Evolutionary conservation across 176 grass and related monocot species (phyloP), one percentile per base, ranked within the genome.

Genomic region (Dactylis glomerata): DNA sequence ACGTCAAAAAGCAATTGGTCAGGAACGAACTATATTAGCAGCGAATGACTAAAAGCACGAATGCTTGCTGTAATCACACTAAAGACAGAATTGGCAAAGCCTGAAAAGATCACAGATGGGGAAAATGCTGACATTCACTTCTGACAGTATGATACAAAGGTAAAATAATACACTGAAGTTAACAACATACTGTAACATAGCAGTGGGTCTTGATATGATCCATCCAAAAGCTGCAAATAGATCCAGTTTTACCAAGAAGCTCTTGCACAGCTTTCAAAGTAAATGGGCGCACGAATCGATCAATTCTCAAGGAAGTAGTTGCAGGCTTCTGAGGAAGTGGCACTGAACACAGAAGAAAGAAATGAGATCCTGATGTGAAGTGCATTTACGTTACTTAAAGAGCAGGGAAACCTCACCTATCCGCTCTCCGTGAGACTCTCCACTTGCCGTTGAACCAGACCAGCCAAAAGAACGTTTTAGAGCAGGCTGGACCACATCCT

Each of bases 191-290:
- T 47, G 89, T 97, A 69, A 97, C 89, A 72, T 92, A 97, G 82
- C 94, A 97, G 42, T 94, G 94, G 26, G 94, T 97, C 85, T 97
- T 97, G 63, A 97, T 97, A 71, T 90, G 87, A 73, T 97, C 91
- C 94, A 97, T 97, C 94, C 94, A 94, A 76, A 97, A 97, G 84
- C 82, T 92, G 73, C 82, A 88, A 57, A 97, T 34, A 36, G 85
- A 86, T 76, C 94, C 91, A 86, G 89, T 90, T 88, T 84, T 97
- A 55, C 78, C 91, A 78, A 97, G 91, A 86, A 97, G 79, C 62
- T 87, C 87, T 75, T 97, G 91, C 47, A 90, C 94, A 73, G 94
- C 91, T 92, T 93, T 97, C 82, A 97, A 73, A 86, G 94, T 97
- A 57, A 97, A 97, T 5, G 94, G 94, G 4, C 89, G 94, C 68